Evolutionary conservation across 169 alveolate genomes (phyloP), one percentile per base, ranked within the genome.

Genomic region (Sarcocystis neurona): DNA sequence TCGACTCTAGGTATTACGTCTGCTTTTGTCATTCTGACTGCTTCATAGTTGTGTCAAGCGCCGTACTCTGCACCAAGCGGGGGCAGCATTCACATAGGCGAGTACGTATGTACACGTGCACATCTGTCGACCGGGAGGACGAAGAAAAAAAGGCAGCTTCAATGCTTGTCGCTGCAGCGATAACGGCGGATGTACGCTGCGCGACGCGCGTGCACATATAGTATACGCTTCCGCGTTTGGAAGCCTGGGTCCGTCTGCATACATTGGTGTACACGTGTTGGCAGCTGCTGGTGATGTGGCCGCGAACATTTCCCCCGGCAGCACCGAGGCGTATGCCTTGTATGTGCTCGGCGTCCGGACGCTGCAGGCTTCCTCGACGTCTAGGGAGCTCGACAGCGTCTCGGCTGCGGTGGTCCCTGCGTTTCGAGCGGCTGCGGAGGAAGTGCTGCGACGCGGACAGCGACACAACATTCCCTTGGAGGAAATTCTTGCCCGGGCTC

Each of bases 331-430:
- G 56, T n/a, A 12, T 47, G 1, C 18, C 44, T 5, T 37, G 34
- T 32, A 30, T 72, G 5, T 43, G 47, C 32, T 18, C 23, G 34
- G 37, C 4, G 20, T 39, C 5, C 32, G 46, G 18, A 18, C 53
- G 10, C 77, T 44, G 1, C 85, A 85, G 90, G 50, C 85, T 50
- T 58, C 39, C 20, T 10, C 78, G 18, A 63, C 66, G 41, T 50
- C 47, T 63, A 75, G 86, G 50, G 66, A 41, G 60, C 85, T 86
- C n/a, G 90, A 86, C 78, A 18, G 44, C n/a, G 85, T 86, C 10
- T 32, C 63, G 0, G 60, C 66, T 20, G n/a, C 90, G 15, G 78
- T 86, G 18, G 10, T 86, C 75, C 90, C 90, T 48, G 34, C 58
- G 80, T 86, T 86, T 39, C 60, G 50, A 0, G 39, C 82, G 27